phyloP scores from a whole-genome alignment of 768 basidiomycete genomes.

The Termitomyces sp. region DNA sequence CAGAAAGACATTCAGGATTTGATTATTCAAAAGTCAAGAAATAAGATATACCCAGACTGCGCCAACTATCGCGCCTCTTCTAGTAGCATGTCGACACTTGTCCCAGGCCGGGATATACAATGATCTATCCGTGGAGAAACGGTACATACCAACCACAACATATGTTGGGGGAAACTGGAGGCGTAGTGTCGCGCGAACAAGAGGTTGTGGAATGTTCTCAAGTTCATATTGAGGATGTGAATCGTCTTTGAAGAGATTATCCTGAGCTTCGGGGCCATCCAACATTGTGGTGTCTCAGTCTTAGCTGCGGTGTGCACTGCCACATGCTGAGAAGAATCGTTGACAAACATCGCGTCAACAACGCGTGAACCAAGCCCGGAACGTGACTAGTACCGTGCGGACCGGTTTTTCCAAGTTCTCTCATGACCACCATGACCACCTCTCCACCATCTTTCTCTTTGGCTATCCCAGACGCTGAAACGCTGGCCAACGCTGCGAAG shows the following conservation, averaged over 20 bases:
- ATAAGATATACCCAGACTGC: slow-evolving; percentile 57
- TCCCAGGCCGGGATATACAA: slow-evolving; percentile 79
- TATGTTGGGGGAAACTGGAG: slow-evolving; percentile 83
- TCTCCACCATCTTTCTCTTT: neutral
- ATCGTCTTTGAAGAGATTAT: slow-evolving; percentile 28
- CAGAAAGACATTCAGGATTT: neutral
- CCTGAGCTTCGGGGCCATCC: slow-evolving; percentile 30
- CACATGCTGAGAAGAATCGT: neutral
- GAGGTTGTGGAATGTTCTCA: slow-evolving; percentile 41
- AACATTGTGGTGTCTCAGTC: slow-evolving; percentile 7
- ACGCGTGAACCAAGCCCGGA: neutral
- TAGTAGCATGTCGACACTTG: slow-evolving; percentile 77
- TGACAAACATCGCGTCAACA: neutral
- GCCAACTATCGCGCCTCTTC: slow-evolving; percentile 69
- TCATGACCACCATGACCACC: neutral
- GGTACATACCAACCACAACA: slow-evolving; percentile 80
- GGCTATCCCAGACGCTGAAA: slow-evolving; percentile 32
- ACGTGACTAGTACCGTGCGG: neutral
- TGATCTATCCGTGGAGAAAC: slow-evolving; percentile 70
- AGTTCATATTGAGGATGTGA: neutral
- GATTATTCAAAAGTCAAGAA: neutral
- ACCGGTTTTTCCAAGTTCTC: neutral
- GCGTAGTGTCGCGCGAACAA: slow-evolving; percentile 55
- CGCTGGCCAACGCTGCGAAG: slow-evolving; percentile 35
- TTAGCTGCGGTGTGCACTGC: neutral